phyloP scores from a whole-genome alignment of 495 filamentous ascomycete genomes.

The Daldinia bambusicola region DNA sequence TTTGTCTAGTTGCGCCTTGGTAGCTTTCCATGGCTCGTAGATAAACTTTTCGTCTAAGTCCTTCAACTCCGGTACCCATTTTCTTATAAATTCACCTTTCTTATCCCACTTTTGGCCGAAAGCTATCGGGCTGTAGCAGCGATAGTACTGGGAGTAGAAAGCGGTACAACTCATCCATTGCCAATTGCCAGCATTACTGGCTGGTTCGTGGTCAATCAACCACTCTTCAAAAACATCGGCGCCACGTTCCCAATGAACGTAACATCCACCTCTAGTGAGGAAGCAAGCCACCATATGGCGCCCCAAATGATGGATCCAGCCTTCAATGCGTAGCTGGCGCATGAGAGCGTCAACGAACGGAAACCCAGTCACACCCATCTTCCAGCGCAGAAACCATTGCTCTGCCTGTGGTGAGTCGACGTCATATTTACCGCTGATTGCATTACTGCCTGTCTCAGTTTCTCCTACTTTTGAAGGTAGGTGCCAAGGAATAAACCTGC shows the following conservation, averaged over 20 bases:
- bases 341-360: constrained; percentile 81
- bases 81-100: constrained; percentile 66
- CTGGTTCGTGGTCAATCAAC: constrained; percentile 75
- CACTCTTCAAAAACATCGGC: constrained; percentile 79
- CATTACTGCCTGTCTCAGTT: constrained; percentile 44
- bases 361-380: constrained; percentile 71
- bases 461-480: constrained; percentile 64
- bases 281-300: constrained; percentile 79
- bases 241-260: constrained; percentile 77
- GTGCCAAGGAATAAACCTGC: constrained; percentile 77
- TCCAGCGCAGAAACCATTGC: constrained; percentile 72
- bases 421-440: constrained; percentile 62
- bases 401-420: constrained; percentile 67
- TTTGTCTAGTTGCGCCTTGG: constrained; percentile 66
- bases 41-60: constrained; percentile 71
- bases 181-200: constrained; percentile 78
- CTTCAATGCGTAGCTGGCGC: constrained; percentile 73
- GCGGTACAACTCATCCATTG: constrained; percentile 80
- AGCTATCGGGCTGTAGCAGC: constrained; percentile 71
- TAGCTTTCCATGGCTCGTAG: constrained; percentile 78
- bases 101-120: constrained; percentile 76
- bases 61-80: constrained; percentile 70
- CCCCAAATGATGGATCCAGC: constrained; percentile 80
- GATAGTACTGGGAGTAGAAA: constrained; percentile 72
- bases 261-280: constrained; percentile 76